Base-by-base conservation (phyloP, 2,329 filamentous ascomycete species). In the Aureobasidium sp. region DNA sequence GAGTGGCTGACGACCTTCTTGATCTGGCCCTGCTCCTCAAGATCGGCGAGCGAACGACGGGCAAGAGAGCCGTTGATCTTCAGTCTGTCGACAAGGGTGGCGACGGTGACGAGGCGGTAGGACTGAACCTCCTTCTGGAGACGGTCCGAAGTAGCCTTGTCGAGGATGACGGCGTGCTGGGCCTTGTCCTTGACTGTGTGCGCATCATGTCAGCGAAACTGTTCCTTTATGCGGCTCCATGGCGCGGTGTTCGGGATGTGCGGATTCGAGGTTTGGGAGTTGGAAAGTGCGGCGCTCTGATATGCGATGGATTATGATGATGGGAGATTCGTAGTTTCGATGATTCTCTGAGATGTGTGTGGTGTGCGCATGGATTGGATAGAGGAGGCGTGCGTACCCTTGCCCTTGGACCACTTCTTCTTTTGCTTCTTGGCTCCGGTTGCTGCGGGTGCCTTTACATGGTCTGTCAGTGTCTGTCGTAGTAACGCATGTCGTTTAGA, bases 101-200 rank as follows among this genome's bases (percentile, higher is more conserved):
- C 92, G 75, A 97, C 89, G 77, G 94, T 97, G 82, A 99, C 91
- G 79, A 99, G 91, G 77, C 94, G 91, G 89, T 97, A 99, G 68
- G 94, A 97, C 82, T 97, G 94, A 74, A 99, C 95, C 86, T 99
- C 94, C 86, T 99, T 99, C 86, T 96, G 89, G 80, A 99, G 91
- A 85, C 95, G 96, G 82, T 99, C 94, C 71, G 89, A 89, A 77
- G 89, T 96, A 81, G 84, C 77, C 88, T 99, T 99, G 85, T 99
- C 94, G 82, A 99, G 91, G 77, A 97, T 85, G 81, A 99, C 94
- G 80, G 90, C 90, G 87, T 99, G 94, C 81, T 97, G 89, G 82
- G 94, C 93, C 92, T 99, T 99, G 87, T 99, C 94, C 94, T 99
- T 99, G 85, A 99, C 94, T 91, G 79, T 83, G 68, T 49, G 61